These are phyloP conservation scores for Fusarium haematococcum DNA, from an alignment of 2,329 filamentous ascomycete species.

Conservation along the genomic window DNA sequence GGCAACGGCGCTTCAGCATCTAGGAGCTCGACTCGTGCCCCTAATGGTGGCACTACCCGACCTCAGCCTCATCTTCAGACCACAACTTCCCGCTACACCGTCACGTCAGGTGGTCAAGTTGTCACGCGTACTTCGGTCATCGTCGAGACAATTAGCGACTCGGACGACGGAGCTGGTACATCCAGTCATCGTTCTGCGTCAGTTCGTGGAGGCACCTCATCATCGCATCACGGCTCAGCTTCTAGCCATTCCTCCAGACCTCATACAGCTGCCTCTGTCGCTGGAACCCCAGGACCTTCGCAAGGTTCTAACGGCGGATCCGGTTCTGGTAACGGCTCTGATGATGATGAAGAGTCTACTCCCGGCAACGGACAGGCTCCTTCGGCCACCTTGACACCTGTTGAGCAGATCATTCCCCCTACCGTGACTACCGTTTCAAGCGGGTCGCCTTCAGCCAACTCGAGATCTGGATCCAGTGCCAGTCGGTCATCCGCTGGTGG, in stretches of 20 bases:
- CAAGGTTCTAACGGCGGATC: neutral
- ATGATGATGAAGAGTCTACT: neutral
- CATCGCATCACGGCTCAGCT: neutral
- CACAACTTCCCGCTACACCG: neutral
- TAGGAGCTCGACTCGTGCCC: neutral
- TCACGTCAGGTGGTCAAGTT: conserved; percentile 6
- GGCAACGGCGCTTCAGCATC: neutral
- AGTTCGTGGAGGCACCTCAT: neutral
- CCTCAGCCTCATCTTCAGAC: neutral
- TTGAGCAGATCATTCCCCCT: neutral
- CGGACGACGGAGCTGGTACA: neutral
- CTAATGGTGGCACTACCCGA: neutral
- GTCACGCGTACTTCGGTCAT: neutral
- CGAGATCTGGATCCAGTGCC: neutral
- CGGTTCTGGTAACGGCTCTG: neutral
- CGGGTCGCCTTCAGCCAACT: neutral
- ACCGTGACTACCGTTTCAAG: fast-evolving
- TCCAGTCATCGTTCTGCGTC: neutral
- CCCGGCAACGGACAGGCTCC: neutral
- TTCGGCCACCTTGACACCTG: neutral
- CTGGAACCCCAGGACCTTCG: neutral
- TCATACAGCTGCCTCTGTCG: neutral
- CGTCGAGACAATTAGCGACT: neutral
- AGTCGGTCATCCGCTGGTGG: neutral
- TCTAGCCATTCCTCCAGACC: neutral